phyloP scores from a whole-genome alignment of 257 asterid genomes.

The Ocimum tenuiflorum region DNA sequence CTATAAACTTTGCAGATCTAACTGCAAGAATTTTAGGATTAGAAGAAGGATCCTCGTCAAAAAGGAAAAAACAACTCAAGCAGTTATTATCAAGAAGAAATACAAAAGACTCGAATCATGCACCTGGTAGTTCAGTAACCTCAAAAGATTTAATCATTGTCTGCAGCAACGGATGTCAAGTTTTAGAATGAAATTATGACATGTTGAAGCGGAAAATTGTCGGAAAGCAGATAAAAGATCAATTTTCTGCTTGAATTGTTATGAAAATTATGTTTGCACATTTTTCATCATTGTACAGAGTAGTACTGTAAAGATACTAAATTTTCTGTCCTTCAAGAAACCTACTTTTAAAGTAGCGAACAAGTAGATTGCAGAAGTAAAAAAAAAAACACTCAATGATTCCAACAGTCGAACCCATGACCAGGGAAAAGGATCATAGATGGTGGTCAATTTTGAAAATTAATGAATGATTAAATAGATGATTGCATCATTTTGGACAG shows the following conservation, averaged over 20 bases:
- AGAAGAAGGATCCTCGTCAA: slow-evolving; percentile 12
- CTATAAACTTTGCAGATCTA: slow-evolving; percentile 90
- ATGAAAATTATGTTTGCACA: background rate
- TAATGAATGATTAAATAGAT: background rate
- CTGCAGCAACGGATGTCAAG: slow-evolving; percentile 46
- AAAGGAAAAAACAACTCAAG: background rate
- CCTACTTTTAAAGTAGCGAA: slow-evolving; percentile 5
- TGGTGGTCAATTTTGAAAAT: background rate
- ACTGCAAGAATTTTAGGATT: slow-evolving; percentile 44
- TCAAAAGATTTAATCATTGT: slow-evolving; percentile 85
- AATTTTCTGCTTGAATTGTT: background rate
- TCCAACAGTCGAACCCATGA: background rate
- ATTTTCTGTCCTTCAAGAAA: background rate
- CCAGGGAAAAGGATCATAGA: background rate
- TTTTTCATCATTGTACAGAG: background rate
- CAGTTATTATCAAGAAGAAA: slow-evolving; percentile 13
- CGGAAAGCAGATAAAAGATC: background rate
- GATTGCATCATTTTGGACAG: background rate
- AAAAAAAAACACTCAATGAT: background rate
- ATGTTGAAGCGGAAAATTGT: background rate
- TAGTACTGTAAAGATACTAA: too few relatives aligned
- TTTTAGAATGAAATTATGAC: slow-evolving; percentile 10
- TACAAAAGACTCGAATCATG: slow-evolving; percentile 16
- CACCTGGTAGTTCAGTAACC: slow-evolving; percentile 96
- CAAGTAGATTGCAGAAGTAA: background rate